A percentile compares a stretch with the other conserved stretches of the same genome.
These are phyloP conservation scores for Huntiella omanensis DNA, from an alignment of 2,329 filamentous ascomycete genomes.

Conservation along the genomic window DNA sequence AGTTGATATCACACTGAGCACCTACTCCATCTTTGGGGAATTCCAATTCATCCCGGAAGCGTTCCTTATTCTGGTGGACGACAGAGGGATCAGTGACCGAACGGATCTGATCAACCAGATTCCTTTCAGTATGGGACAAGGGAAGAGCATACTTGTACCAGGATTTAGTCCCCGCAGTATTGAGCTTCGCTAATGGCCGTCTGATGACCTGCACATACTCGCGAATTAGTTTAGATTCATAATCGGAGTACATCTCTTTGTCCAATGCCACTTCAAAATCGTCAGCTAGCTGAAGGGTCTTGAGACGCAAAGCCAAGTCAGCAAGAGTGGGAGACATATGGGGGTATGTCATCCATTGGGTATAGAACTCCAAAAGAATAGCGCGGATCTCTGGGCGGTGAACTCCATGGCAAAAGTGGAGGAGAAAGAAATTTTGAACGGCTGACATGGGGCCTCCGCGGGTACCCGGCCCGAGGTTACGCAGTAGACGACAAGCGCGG, in stretches of 20 bases:
- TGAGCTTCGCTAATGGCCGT: conserved; percentile 5
- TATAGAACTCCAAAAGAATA: conserved; percentile 17
- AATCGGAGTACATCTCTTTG: conserved; percentile 24
- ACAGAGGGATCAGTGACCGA: conserved; percentile 30
- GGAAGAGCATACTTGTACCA: conserved; percentile 19
- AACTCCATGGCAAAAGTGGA: conserved; percentile 24
- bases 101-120: conserved; percentile 25
- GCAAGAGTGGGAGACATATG: conserved; percentile 16
- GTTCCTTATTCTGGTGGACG: conserved; percentile 25
- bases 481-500: conserved; percentile 19
- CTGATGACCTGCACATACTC: conserved; percentile 10
- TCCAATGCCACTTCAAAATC: conserved; percentile 36
- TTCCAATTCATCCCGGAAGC: conserved; percentile 44
- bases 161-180: conserved; percentile 5
- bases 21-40: conserved; percentile 60
- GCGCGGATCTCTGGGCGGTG: conserved; percentile 26
- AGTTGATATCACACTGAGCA: conserved; percentile 87
- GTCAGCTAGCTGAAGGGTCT: conserved; percentile 33
- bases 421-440: conserved; percentile 16
- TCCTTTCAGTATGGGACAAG: conserved; percentile 17
- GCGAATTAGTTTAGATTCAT: background rate
- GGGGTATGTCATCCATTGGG: background rate
- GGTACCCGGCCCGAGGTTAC: conserved; percentile 20
- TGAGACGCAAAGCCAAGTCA: conserved; percentile 30
- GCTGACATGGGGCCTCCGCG: conserved; percentile 22